A percentile compares a stretch with the other conserved stretches of the same genome.
Conservation (phyloP, 805 yeast species). For the Kodamaea leandrae region DNA sequence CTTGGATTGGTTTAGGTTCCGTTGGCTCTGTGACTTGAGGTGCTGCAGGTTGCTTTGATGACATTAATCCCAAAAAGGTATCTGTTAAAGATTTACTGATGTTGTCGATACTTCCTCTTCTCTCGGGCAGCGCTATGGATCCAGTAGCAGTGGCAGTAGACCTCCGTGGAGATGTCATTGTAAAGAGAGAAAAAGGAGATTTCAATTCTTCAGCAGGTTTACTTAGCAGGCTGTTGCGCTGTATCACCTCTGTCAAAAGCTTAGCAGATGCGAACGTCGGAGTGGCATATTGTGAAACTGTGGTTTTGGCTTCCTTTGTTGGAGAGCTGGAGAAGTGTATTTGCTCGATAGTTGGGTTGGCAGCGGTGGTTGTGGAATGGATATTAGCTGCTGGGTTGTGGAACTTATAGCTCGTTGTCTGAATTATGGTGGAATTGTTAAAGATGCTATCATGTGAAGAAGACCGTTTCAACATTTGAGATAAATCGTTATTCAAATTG, state of each 20-base stretch:
- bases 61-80: slow-evolving; percentile 26
- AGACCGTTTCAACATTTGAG: slow-evolving; percentile 25
- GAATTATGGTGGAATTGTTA: slow-evolving; percentile 9
- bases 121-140: not conserved
- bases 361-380: slow-evolving; percentile 15
- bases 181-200: slow-evolving; percentile 18
- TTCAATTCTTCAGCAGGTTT: slow-evolving; percentile 5
- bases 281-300: not conserved
- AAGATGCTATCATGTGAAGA: slow-evolving; percentile 26
- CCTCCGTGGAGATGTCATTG: slow-evolving; percentile 19
- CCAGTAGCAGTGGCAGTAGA: not conserved
- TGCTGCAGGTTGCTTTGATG: slow-evolving; percentile 9
- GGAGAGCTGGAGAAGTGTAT: slow-evolving; percentile 20
- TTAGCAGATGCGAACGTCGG: slow-evolving; percentile 1
- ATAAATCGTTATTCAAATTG: slow-evolving; percentile 30
- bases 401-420: slow-evolving; percentile 20
- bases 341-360: slow-evolving; percentile 33
- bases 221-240: slow-evolving; percentile 8
- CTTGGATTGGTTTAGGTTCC: slow-evolving; percentile 21
- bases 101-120: slow-evolving; percentile 20
- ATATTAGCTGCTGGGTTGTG: slow-evolving; percentile 38
- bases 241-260: slow-evolving; percentile 18
- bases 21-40: slow-evolving; percentile 2
- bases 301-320: not conserved
- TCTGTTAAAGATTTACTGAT: slow-evolving; percentile 30